These are phyloP conservation scores for Begonia fuchsioides DNA, from an alignment of 306 rosid species.

Conservation along the genomic window DNA sequence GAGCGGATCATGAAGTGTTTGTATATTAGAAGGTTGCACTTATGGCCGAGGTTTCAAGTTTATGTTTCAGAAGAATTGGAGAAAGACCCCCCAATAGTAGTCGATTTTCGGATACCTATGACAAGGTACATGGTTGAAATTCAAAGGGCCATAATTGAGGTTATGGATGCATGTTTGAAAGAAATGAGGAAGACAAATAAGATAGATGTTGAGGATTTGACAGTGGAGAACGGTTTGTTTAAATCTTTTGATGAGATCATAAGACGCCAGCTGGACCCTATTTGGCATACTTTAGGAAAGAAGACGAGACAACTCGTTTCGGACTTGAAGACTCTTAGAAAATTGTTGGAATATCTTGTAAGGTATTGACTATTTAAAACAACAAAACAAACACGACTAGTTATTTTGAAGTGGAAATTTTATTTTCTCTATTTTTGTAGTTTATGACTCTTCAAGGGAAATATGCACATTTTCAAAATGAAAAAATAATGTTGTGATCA, in stretches of 20 bases:
- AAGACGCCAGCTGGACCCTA: constrained; percentile 90
- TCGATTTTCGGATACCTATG: constrained; percentile 79
- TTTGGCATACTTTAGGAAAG: constrained; percentile 90
- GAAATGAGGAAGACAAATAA: constrained; percentile 94
- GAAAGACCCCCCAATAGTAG: constrained; percentile 64
- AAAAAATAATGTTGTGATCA: no score
- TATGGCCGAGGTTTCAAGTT: constrained; percentile 93
- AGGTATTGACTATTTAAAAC: constrained; percentile 20
- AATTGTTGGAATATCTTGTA: constrained; percentile 84
- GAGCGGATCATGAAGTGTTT: constrained; percentile 67
- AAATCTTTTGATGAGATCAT: constrained; percentile 94
- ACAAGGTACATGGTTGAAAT: constrained; percentile 62
- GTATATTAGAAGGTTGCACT: constrained; percentile 36
- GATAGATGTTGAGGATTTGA: constrained; percentile 82
- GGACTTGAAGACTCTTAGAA: constrained; percentile 76
- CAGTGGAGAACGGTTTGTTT: constrained; percentile 80
- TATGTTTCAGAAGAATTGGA: constrained; percentile 68
- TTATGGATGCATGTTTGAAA: constrained; percentile 90
- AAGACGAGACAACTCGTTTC: constrained; percentile 90
- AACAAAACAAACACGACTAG: not conserved
- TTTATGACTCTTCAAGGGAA: not conserved
- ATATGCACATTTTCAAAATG: not conserved
- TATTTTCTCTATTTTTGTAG: not conserved
- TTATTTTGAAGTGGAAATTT: not conserved
- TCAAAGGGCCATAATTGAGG: constrained; percentile 73